phyloP scores from a whole-genome alignment of 2,329 filamentous ascomycete genomes.

The Pseudocercospora crystallina region DNA sequence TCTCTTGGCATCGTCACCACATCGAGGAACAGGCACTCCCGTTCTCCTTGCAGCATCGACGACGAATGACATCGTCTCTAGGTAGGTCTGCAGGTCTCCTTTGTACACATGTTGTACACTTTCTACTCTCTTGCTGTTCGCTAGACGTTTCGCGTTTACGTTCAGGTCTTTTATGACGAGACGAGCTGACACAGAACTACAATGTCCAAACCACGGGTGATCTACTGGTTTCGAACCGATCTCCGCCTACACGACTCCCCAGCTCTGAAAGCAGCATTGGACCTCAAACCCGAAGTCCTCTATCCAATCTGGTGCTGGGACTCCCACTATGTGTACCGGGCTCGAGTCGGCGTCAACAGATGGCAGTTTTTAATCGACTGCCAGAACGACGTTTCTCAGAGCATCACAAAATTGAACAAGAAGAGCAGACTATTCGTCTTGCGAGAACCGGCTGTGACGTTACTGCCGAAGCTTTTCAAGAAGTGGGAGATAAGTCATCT shows the following conservation, averaged over 20 bases:
- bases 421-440: conserved; percentile 71
- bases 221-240: conserved; percentile 77
- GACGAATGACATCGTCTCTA: too few species aligned
- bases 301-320: conserved; percentile 72
- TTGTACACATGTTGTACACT: too few species aligned
- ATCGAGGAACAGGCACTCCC: conserved; percentile 9
- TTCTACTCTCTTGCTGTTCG: background rate
- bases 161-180: too few species aligned
- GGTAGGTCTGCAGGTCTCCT: too few species aligned
- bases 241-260: conserved; percentile 75
- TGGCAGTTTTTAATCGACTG: conserved; percentile 78
- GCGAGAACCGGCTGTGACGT: conserved; percentile 68
- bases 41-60: too few species aligned
- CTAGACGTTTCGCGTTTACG: background rate
- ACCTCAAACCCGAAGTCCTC: conserved; percentile 68
- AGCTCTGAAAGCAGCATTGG: conserved; percentile 68
- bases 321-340: conserved; percentile 73
- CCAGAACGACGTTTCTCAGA: conserved; percentile 66
- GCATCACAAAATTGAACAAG: conserved; percentile 67
- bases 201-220: conserved; percentile 53
- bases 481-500: conserved; percentile 73
- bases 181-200: background rate
- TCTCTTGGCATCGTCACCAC: conserved; percentile 9
- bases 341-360: conserved; percentile 68
- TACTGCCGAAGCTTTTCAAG: conserved; percentile 71